Evolutionary conservation across 495 filamentous ascomycete species (phyloP).

Genomic region (Xylaria longipes): DNA sequence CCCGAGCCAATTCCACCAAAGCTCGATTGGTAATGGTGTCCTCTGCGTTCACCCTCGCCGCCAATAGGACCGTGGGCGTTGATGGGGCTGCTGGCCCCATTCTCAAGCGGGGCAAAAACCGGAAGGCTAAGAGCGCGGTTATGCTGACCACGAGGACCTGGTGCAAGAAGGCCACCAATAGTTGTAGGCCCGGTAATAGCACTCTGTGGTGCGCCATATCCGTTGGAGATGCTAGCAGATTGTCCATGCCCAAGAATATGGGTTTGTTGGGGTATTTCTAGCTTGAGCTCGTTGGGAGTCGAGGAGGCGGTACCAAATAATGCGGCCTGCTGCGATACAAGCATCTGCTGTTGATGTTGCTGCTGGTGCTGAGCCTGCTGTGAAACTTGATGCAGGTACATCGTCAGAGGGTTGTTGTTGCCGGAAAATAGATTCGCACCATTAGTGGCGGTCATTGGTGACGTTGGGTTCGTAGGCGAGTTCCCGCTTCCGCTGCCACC

Average conservation of each 20-base stretch:
- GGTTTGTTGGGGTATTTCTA: constrained; percentile 63
- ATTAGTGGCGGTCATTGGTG: constrained; percentile 42
- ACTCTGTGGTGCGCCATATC: constrained; percentile 55
- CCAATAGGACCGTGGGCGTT: constrained; percentile 48
- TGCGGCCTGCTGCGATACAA: constrained; percentile 65
- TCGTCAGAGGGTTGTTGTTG: constrained; percentile 87
- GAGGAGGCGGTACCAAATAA: constrained; percentile 64
- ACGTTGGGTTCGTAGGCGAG: constrained; percentile 51
- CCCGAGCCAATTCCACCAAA: constrained; percentile 59
- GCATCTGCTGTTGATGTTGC: constrained; percentile 70
- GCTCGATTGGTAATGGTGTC: constrained; percentile 63
- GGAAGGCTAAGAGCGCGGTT: constrained; percentile 85
- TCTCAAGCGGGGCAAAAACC: constrained; percentile 62
- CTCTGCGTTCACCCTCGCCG: constrained; percentile 52
- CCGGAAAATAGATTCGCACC: constrained; percentile 74
- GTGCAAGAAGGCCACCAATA: constrained; percentile 76
- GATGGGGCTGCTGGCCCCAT: constrained; percentile 54
- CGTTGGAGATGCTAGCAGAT: constrained; percentile 66
- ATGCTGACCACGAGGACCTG: constrained; percentile 73
- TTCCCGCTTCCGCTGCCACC: constrained; percentile 63
- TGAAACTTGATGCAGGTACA: constrained; percentile 89
- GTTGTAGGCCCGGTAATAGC: constrained; percentile 66
- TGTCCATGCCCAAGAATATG: constrained; percentile 64
- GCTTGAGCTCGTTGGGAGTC: constrained; percentile 57
- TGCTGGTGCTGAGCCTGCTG: constrained; percentile 79